Percentiles rank a stretch among this genome's conserved stretches.
These are phyloP conservation scores for Colletotrichum filicis DNA, from an alignment of 2,329 filamentous ascomycete species.

Conservation along the genomic window DNA sequence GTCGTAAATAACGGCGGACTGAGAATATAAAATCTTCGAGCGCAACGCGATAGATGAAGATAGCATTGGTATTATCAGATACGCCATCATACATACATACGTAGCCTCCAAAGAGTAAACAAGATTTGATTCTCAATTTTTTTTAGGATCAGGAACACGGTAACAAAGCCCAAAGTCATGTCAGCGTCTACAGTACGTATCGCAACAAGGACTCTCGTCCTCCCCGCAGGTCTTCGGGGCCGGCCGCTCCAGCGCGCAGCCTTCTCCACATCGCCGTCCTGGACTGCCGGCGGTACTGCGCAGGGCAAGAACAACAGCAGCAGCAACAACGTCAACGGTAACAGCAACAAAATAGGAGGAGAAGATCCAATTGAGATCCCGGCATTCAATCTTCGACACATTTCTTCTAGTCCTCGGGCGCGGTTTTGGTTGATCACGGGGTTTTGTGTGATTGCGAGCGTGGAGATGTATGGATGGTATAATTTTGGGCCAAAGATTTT, in stretches of 20 bases:
- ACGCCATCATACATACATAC: not conserved
- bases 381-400: constrained; percentile 36
- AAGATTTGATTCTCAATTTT: not conserved
- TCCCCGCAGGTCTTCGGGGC: not conserved
- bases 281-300: not conserved
- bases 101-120: not conserved
- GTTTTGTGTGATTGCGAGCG: constrained; percentile 30
- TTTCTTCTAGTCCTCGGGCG: constrained; percentile 37
- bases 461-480: constrained; percentile 38
- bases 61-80: not conserved
- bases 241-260: not conserved
- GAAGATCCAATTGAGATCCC: constrained; percentile 33
- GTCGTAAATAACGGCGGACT: constrained; percentile 2
- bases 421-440: constrained; percentile 30
- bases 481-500: constrained; percentile 39
- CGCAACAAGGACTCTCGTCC: not conserved
- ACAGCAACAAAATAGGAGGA: constrained; percentile 3
- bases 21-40: not conserved
- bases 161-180: not conserved
- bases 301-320: constrained; percentile 13
- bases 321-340: constrained; percentile 1
- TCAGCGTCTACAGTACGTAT: not conserved
- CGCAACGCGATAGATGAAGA: not conserved
- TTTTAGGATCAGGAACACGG: not conserved
- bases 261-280: constrained; percentile 24